Evolutionary conservation across 768 basidiomycete species (phyloP), one percentile per base, ranked within the genome.

Genomic region (Auricularia heimuer): DNA sequence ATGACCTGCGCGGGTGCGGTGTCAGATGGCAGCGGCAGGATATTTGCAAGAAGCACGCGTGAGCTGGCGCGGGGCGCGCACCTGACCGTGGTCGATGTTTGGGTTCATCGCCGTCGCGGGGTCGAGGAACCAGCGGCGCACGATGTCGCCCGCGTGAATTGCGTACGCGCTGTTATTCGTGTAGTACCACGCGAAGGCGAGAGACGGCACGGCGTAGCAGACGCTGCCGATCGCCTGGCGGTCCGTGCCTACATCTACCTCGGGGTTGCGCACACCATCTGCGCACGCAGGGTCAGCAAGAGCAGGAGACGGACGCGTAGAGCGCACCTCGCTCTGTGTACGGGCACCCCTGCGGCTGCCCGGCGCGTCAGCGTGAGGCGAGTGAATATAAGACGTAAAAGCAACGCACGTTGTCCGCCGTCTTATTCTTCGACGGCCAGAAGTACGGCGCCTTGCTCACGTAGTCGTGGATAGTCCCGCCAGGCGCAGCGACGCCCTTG

Each of bases 151-250:
- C 16, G 56, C 56, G 56, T 60, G 56, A 0, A 7, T 1, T 0
- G 56, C 21, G 56, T 60, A 60, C 29, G 24, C 56, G 56, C 56
- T 60, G 56, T 60, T 60, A 29, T 60, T 60, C 24, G 56, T 60
- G 56, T 33, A 60, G 34, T 60, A 60, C 56, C 56, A 60, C 24
- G 29, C 56, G 56, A 60, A 60, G 14, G 56, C 34, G 56, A 60
- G 56, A 1, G 56, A 60, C 29, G 56, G 56, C 14, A 60, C 56
- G 56, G 29, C 34, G 56, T 60, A 60, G 34, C 56, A 60, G 24
- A 60, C 56, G 34, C 56, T 60, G 24, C 56, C 56, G 34, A 60
- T 60, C 11, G 56, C 56, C 29, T 60, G 56, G 4, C 56, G 24
- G 56, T 60, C 56, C 7, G 56, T 60, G 24, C 56, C 56, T 0